Evolutionary conservation across 1,139 yeast genomes (phyloP), one percentile per base, ranked within the genome.

Genomic region (Kodamaea alishanica): DNA sequence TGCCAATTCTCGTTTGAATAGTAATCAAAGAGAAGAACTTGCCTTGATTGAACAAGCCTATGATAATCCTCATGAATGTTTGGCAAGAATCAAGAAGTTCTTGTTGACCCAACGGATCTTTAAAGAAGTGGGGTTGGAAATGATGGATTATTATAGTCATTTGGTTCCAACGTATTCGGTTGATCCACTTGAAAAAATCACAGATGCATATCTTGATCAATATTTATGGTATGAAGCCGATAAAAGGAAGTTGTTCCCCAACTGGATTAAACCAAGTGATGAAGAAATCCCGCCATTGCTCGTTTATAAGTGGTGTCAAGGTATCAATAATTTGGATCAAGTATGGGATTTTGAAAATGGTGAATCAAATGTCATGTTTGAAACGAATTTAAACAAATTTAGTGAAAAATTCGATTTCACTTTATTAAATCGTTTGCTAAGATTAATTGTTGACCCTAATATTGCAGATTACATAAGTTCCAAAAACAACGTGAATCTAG

Each of bases 211-310:
- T 53, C 65, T 94, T 34, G 98, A 92, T 56, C 98, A 92, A 54
- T 94, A 90, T 52, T 67, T 94, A 38, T 92, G 97, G 97, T 92
- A 85, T 59, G 97, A 92, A 60, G 92, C 95, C 5, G 96, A 88
- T 38, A 83, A 85, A 52, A 67, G 97, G 41, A 80, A 82, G 12
- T 65, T 94, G 29, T 94, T 94, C 62, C 99, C 99, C 3, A 84
- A 84, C 55, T 94, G 98, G 98, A 73, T 92, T 33, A 92, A 94
- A 56, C 98, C 99, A 5, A 81, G 87, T 49, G 98, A 92, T 54
- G 79, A 88, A 25, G 98, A 94, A 56, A 85, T 92, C 22, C 95
- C 97, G 0, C 98, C 97, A 0, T 62, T 90, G 30, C 67, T 90
- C 45, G 95, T 86, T 0, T 90, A 92, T 63, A 92, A 90, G 56